Base-by-base conservation (phyloP, 352 stramenopile species). In the Globisporangium takayamanum region DNA sequence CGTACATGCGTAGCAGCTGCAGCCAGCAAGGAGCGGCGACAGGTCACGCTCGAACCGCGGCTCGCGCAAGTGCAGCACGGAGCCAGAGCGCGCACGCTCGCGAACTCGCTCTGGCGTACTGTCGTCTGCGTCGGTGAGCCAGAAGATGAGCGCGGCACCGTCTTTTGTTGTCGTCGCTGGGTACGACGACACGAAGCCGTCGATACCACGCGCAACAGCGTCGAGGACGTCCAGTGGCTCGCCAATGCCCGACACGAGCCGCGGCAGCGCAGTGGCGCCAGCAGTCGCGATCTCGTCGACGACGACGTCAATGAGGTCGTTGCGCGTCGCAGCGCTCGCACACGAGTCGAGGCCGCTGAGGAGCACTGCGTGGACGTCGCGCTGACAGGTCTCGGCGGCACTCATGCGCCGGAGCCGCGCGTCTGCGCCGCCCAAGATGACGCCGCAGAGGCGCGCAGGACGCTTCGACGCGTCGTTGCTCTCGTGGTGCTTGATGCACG, bases 161-260 rank as follows among this genome's bases (percentile, higher is more conserved):
- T 57, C 56, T 56, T 80, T 78, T 11, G 82, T 89, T 3, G 85
- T 55, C 0, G 60, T 66, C 5, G 69, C 70, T 18, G 80, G 82
- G 64, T 77, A 92, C 26, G 80, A 68, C 37, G 82, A 88, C 59
- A 92, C 70, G 33, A 92, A 90, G 1, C 55, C 80, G 53, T 92
- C 82, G 37, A 90, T 62, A 26, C 82, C 82, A 11, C 68, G 66
- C 41, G 70, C 64, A 5, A 90, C 71, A 0, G 72, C 69, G 12
- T 72, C 56, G 5, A 92, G 60, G 12, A 92, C 71, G 12, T 89
- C 68, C 11, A 90, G 60, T 11, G 82, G 82, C 49, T 86, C 77
- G 22, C 80, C 82, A 33, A 90, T 74, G 18, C 81, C 81, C 41
- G 80, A 82, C 53, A 88, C 49, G 42, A 92, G 54, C 7, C 82